Percentiles rank a stretch among this genome's conserved stretches.
phyloP scores from a whole-genome alignment of 257 asterid genomes.

The Linderniella brevidens region DNA sequence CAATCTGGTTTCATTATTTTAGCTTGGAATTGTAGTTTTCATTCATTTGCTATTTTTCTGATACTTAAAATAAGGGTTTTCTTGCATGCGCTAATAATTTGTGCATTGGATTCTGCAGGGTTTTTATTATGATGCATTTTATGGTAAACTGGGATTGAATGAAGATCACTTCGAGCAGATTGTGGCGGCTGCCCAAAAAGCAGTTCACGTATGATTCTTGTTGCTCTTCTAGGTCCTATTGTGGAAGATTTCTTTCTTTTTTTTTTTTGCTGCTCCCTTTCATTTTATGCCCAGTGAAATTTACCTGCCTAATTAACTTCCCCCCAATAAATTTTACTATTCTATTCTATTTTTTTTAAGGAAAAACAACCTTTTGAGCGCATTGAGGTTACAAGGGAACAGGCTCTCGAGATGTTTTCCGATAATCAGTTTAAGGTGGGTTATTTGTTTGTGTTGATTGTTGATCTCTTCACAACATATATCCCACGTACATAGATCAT shows the following conservation, averaged over 20 bases:
- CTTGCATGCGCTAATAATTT: conserved; percentile 8
- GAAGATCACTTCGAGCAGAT: conserved; percentile 76
- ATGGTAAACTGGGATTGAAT: conserved; percentile 80
- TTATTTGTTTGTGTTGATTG: not conserved
- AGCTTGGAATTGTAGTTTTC: too few species aligned
- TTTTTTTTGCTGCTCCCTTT: too few species aligned
- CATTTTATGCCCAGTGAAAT: too few species aligned
- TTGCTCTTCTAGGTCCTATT: not conserved
- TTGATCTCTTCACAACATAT: conserved; percentile 2
- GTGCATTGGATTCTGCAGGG: conserved; percentile 41
- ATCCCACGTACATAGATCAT: not conserved
- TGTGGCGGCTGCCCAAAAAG: conserved; percentile 67
- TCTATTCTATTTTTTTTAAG: conserved; percentile 27
- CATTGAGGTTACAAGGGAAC: conserved; percentile 75
- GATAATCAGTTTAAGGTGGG: conserved; percentile 80
- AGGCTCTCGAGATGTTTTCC: conserved; percentile 84
- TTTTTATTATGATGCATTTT: conserved; percentile 89
- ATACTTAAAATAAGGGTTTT: not conserved
- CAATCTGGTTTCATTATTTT: too few species aligned
- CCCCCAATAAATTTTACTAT: not conserved
- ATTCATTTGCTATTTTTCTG: too few species aligned
- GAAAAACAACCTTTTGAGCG: conserved; percentile 92
- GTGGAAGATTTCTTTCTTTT: too few species aligned
- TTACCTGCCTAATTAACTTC: too few species aligned
- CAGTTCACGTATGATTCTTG: conserved; percentile 48